These are phyloP conservation scores for Calocybe gambosa DNA, from an alignment of 1,284 basidiomycete species.

Conservation along the genomic window DNA sequence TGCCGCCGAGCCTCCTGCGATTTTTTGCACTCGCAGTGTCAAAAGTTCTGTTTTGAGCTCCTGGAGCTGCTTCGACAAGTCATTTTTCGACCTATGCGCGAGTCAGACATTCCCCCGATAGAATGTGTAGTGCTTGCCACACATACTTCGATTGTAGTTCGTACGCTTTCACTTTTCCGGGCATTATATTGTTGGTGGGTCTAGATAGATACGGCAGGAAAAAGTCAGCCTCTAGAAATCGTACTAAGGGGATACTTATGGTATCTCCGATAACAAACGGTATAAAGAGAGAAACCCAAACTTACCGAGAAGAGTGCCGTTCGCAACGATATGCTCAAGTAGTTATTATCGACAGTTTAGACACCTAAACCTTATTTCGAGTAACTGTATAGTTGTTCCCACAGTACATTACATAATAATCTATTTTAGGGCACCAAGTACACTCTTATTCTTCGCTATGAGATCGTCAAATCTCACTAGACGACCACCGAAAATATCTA, in stretches of 20 bases:
- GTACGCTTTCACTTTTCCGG: conserved; percentile 92
- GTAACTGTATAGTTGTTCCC: conserved; percentile 36
- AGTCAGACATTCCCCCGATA: conserved; percentile 1
- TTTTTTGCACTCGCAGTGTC: conserved; percentile 94
- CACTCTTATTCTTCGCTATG: conserved; percentile 32
- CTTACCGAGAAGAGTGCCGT: conserved; percentile 36
- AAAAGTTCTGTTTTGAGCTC: conserved; percentile 98
- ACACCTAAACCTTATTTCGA: conserved; percentile 35
- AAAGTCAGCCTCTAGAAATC: background rate
- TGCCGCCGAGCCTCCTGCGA: conserved; percentile 91
- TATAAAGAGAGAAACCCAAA: conserved; percentile 12
- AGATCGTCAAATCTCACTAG: conserved; percentile 65
- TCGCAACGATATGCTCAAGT: conserved; percentile 25
- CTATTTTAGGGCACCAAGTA: conserved; percentile 12
- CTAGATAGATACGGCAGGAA: background rate
- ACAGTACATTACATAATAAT: conserved; percentile 20
- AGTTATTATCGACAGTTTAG: conserved; percentile 17
- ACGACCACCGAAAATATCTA: conserved; percentile 75
- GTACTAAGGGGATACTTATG: background rate
- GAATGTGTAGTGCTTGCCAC: background rate
- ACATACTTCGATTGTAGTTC: conserved; percentile 96
- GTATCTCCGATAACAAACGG: background rate
- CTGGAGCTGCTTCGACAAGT: conserved; percentile 90
- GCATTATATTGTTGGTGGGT: conserved; percentile 50
- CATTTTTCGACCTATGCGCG: conserved; percentile 83